Evolutionary conservation across 352 stramenopile species (phyloP).

Genomic region (Globisporangium spiculum): DNA sequence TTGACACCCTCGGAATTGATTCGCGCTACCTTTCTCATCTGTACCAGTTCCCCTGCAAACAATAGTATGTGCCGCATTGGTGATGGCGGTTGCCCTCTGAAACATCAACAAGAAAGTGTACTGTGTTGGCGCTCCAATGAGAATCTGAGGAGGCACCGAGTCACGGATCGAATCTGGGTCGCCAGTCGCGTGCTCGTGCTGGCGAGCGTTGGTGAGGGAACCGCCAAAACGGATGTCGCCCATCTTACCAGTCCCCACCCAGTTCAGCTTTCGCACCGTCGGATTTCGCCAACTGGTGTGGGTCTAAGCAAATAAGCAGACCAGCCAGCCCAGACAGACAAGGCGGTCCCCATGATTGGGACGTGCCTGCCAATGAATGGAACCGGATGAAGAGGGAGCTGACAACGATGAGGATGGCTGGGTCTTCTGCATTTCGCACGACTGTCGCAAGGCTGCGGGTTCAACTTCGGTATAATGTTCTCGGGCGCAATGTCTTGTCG

Average conservation of each 20-base stretch:
- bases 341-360: not conserved
- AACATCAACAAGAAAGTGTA: not conserved
- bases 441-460: not conserved
- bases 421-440: not conserved
- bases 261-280: not conserved
- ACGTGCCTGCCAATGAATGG: not conserved
- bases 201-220: not conserved
- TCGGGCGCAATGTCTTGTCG: not conserved
- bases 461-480: not conserved
- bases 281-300: not conserved
- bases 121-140: not conserved
- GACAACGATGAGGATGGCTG: not conserved
- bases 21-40: not conserved
- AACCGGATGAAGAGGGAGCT: not conserved
- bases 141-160: not conserved
- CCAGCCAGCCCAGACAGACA: not conserved
- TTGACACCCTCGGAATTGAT: not conserved
- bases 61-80: not conserved
- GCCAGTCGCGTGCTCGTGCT: not conserved
- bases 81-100: not conserved
- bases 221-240: no score
- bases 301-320: not conserved
- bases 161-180: not conserved
- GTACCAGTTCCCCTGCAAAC: not conserved
- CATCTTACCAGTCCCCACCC: no score